A percentile compares a stretch with the other conserved stretches of the same genome.
phyloP scores from a whole-genome alignment of 192 early-diverging fungal genomes.

The Coemansia guatemalensis region DNA sequence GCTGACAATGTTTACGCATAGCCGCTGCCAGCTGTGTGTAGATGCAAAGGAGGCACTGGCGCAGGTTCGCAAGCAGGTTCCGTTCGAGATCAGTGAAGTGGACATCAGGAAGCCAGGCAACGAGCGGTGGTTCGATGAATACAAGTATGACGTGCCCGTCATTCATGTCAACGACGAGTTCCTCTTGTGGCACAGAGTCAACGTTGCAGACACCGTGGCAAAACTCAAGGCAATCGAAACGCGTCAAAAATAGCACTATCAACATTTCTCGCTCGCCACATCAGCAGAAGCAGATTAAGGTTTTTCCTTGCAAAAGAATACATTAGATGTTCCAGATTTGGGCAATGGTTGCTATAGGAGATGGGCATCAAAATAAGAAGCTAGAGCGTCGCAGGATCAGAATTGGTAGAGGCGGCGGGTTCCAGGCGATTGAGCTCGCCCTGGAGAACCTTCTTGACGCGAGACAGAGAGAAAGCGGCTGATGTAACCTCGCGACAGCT shows the following conservation, averaged over 20 bases:
- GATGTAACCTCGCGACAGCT: constrained; percentile 59
- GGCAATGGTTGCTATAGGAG: neutral
- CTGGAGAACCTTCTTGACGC: constrained; percentile 72
- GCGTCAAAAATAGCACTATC: neutral
- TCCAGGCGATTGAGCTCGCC: constrained; percentile 43
- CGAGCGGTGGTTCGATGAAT: constrained; percentile 48
- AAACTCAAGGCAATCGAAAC: constrained; percentile 28
- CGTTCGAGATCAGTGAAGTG: constrained; percentile 44
- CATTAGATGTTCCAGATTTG: neutral
- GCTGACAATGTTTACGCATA: constrained; percentile 54
- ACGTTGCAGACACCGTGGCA: constrained; percentile 31
- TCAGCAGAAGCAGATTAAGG: neutral
- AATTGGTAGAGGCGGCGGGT: neutral
- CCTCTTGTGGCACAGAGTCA: constrained; percentile 47
- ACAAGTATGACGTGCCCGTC: constrained; percentile 52
- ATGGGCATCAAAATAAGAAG: neutral
- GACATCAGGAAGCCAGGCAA: constrained; percentile 48
- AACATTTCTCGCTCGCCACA: neutral
- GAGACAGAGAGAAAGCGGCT: constrained; percentile 59
- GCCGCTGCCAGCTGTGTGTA: constrained; percentile 49
- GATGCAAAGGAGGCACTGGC: constrained; percentile 45
- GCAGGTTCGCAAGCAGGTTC: constrained; percentile 36
- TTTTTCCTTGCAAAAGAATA: neutral
- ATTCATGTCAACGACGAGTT: constrained; percentile 48
- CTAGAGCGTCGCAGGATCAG: neutral